Percentiles rank a stretch among this genome's conserved stretches.
Conservation (phyloP, 1,139 yeast species). For the Entelexis sorbosivorans region DNA sequence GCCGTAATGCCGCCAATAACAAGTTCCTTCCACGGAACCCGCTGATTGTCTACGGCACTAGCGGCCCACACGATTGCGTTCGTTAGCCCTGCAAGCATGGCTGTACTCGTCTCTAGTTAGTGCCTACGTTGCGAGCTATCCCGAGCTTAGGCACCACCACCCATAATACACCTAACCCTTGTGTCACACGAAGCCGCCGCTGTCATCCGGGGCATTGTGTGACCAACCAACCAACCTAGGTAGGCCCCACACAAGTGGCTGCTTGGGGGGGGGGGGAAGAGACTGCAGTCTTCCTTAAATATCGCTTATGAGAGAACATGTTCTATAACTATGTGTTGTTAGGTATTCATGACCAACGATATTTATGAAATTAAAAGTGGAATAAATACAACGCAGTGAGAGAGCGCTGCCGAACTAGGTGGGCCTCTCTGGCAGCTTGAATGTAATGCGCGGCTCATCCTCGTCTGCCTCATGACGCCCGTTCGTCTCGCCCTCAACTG, state of each 20-base stretch:
- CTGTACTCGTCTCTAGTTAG: not conserved
- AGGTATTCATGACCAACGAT: not conserved
- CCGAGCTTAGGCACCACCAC: no score
- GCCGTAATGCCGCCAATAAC: conserved; percentile 6
- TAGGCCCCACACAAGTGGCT: no score
- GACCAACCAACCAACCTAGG: no score
- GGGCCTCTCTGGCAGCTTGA: conserved; percentile 17
- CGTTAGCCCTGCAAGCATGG: not conserved
- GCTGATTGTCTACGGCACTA: conserved; percentile 1
- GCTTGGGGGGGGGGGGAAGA: no score
- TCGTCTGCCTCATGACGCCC: conserved; percentile 1
- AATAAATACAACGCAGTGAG: not conserved
- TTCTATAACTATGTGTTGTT: no score
- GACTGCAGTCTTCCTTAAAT: no score
- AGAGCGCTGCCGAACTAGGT: not conserved
- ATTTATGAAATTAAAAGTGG: not conserved
- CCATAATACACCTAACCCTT: no score
- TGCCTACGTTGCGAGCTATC: not conserved
- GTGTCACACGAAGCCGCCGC: no score
- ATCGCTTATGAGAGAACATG: no score
- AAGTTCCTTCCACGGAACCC: conserved; percentile 15
- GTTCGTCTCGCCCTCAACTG: not conserved
- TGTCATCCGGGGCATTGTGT: no score
- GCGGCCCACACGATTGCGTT: conserved; percentile 2
- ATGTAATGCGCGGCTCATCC: conserved; percentile 22